These are phyloP conservation scores for Lachancea meyersii DNA, from an alignment of 805 yeast species.

Conservation along the genomic window DNA sequence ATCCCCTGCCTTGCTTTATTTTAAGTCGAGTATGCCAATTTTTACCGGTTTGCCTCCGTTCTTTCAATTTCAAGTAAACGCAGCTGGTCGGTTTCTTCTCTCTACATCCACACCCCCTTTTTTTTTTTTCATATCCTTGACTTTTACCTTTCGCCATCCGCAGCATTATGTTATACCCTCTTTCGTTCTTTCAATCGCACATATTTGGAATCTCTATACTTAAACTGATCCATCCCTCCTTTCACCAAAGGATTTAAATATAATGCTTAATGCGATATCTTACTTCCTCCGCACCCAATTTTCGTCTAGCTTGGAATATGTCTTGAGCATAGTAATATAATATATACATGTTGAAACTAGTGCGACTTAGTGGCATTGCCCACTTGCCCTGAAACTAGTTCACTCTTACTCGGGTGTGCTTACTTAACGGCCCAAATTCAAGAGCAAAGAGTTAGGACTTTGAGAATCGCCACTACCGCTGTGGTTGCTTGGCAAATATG, in stretches of 20 bases:
- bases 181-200: neutral
- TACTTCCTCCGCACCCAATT: neutral
- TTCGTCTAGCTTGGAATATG: too few species aligned
- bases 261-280: constrained; percentile 1
- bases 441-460: constrained; percentile 48
- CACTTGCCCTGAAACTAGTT: neutral
- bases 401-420: neutral
- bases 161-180: constrained; percentile 3
- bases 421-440: constrained; percentile 59
- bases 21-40: too few species aligned
- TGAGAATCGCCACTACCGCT: constrained; percentile 38
- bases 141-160: neutral
- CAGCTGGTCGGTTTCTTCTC: too few species aligned
- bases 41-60: too few species aligned
- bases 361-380: neutral
- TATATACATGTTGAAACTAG: neutral
- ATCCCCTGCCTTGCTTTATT: too few species aligned
- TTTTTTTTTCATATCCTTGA: neutral
- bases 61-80: too few species aligned
- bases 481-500: constrained; percentile 65
- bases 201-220: neutral
- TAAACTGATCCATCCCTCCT: neutral
- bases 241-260: neutral
- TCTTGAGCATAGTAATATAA: too few species aligned
- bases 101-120: neutral